A percentile compares a stretch with the other conserved stretches of the same genome.
These are phyloP conservation scores for Acanthamoeba castellanii DNA, from an alignment of 208 protist species.

Conservation along the genomic window DNA sequence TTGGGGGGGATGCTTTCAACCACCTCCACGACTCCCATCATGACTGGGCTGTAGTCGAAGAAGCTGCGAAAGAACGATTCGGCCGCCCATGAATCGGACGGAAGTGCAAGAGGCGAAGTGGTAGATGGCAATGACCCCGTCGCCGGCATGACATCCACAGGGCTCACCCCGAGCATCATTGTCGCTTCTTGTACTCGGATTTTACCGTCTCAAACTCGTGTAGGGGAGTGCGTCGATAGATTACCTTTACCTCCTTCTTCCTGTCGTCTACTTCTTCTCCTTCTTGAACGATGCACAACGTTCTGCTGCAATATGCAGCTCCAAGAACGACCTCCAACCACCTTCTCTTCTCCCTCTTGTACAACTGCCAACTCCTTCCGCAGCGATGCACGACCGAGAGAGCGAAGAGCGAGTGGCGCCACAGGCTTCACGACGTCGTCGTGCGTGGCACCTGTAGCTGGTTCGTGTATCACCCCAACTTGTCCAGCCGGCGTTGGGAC, in stretches of 20 bases:
- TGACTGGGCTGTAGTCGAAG: constrained; percentile 40
- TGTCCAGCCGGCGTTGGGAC: too few species aligned
- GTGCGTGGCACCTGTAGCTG: background rate
- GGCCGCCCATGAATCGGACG: background rate
- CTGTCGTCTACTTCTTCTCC: too few species aligned
- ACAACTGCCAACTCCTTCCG: background rate
- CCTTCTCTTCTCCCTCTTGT: background rate
- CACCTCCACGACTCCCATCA: constrained; percentile 47
- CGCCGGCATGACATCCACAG: background rate
- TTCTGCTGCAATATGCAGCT: too few species aligned
- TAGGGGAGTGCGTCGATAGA: background rate
- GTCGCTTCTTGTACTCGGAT: background rate
- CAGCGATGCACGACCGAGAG: background rate
- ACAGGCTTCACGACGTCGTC: too few species aligned
- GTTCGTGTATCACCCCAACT: too few species aligned
- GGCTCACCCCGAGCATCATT: background rate
- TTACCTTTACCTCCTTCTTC: background rate
- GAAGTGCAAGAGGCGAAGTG: background rate
- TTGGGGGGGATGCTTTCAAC: background rate
- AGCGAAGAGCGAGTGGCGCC: too few species aligned
- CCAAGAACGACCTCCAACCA: too few species aligned
- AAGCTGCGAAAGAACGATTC: constrained; percentile 35
- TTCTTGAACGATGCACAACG: too few species aligned
- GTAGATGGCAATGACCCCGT: background rate
- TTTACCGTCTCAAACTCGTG: too few species aligned